Evolutionary conservation across 176 grass and related monocot genomes (phyloP), one percentile per base, ranked within the genome.

Genomic region (Aegilops sharonensis): DNA sequence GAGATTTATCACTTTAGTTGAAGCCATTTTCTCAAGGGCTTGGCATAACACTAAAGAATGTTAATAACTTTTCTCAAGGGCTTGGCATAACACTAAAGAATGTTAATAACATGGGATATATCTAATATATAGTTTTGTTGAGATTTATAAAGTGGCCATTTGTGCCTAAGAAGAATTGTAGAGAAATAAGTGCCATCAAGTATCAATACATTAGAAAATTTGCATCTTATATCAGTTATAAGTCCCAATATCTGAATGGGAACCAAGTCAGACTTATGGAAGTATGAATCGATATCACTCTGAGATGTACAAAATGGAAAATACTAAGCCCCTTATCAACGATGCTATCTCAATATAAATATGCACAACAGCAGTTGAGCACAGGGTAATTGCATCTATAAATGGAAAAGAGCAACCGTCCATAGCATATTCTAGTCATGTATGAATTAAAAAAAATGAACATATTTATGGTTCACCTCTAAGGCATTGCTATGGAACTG

Each of bases 401-500:
- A 72, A 52, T 63, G 36, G 20, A 37, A 6, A 40, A 43, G 37
- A 24, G 21, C 54, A 60, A 30, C 37, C 29, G 6, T 63, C 14
- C 15, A 72, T 40, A 48, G 65, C 20, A 37, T 68, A 89, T 76
- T 47, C 43, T 20, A 87, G 65, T 54, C 30, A 77, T 74, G 69
- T 84, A 47, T 64, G 40, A 80, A 35, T 80, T 48, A 39, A 54
- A 75, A 52, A 75, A 27, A 80, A 77, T 31, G n/a, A 81, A 65
- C 77, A 25, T 47, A 81, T 10, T 34, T 78, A 39, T 57, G 83
- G 85, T 84, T 87, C 27, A 98, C 96, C 93, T 95, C 81, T 81
- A 95, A 63, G 73, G 83, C 71, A 79, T 93, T 93, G 64, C 87
- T 68, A 79, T 98, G 96, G 8, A 98, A 98, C 75, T 95, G 90